Evolutionary conservation across 1,284 basidiomycete species (phyloP).

Genomic region (Puccinia novopanici): DNA sequence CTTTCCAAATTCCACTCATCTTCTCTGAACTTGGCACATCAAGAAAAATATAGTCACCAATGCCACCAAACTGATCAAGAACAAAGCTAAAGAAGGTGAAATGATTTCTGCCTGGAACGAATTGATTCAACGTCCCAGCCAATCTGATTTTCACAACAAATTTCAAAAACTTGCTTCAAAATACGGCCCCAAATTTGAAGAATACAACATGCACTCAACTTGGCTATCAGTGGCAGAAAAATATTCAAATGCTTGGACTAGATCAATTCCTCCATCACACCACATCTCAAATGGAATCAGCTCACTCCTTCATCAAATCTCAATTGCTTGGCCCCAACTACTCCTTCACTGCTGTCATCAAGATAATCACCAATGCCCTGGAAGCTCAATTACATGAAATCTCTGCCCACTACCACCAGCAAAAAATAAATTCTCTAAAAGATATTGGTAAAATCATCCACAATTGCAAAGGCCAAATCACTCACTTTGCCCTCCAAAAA

Average conservation of each 20-base stretch:
- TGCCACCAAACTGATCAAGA: not conserved
- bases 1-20: not conserved
- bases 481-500: not conserved
- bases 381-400: not conserved
- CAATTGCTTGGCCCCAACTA: not conserved
- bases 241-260: too few relatives aligned
- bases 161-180: not conserved
- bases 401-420: conserved; percentile 2
- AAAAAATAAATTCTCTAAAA: not conserved
- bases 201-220: too few relatives aligned
- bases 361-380: too few relatives aligned
- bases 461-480: conserved; percentile 5
- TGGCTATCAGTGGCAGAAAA: too few relatives aligned
- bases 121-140: not conserved
- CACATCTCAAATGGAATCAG: not conserved
- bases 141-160: not conserved
- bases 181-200: not conserved
- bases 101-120: not conserved
- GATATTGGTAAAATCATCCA: not conserved
- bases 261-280: not conserved
- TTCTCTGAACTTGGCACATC: conserved; percentile 15
- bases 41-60: not conserved
- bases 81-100: not conserved
- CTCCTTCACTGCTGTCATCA: too few relatives aligned
- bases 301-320: not conserved